A percentile compares a stretch with the other conserved stretches of the same genome.
phyloP scores from a whole-genome alignment of 2,329 filamentous ascomycete genomes.

The Pseudonectria buxi region DNA sequence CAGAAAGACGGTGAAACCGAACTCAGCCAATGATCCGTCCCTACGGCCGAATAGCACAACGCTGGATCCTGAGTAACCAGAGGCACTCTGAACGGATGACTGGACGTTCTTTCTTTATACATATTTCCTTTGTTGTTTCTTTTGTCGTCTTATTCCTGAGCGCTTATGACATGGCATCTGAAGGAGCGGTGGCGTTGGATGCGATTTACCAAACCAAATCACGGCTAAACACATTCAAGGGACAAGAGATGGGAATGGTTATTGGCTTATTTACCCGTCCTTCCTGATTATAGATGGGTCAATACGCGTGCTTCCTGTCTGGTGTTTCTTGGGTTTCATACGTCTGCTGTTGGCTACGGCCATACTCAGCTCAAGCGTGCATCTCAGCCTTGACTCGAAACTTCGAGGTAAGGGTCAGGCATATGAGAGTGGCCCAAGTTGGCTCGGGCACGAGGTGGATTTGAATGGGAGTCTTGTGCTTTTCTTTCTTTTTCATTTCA shows the following conservation, averaged over 20 bases:
- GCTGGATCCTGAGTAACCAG: slow-evolving; percentile 5
- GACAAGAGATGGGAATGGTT: slow-evolving; percentile 18
- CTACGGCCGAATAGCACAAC: slow-evolving; percentile 69
- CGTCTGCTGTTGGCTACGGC: slow-evolving; percentile 6
- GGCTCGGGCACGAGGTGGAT: slow-evolving; percentile 6
- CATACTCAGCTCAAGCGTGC: slow-evolving; percentile 3
- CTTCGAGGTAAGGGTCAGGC: neutral
- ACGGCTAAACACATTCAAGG: slow-evolving; percentile 23
- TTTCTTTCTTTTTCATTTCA: slow-evolving; percentile 17
- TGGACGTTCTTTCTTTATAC: slow-evolving; percentile 20
- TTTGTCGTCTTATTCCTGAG: slow-evolving; percentile 10
- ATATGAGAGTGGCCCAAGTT: slow-evolving; percentile 6
- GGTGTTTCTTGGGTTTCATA: slow-evolving; percentile 23
- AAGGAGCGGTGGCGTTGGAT: slow-evolving; percentile 30
- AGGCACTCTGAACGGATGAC: neutral
- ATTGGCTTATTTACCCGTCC: neutral
- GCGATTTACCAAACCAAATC: slow-evolving; percentile 22
- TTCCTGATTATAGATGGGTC: slow-evolving; percentile 22
- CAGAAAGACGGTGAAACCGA: slow-evolving; percentile 54
- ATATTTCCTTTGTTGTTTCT: slow-evolving; percentile 23
- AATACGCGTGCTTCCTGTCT: slow-evolving; percentile 14
- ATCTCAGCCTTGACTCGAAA: neutral
- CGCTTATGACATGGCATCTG: slow-evolving; percentile 30
- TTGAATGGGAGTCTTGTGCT: slow-evolving; percentile 3
- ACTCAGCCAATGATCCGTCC: slow-evolving; percentile 55